phyloP scores from a whole-genome alignment of 1,139 yeast genomes.

The Sugiyamaella japonica region DNA sequence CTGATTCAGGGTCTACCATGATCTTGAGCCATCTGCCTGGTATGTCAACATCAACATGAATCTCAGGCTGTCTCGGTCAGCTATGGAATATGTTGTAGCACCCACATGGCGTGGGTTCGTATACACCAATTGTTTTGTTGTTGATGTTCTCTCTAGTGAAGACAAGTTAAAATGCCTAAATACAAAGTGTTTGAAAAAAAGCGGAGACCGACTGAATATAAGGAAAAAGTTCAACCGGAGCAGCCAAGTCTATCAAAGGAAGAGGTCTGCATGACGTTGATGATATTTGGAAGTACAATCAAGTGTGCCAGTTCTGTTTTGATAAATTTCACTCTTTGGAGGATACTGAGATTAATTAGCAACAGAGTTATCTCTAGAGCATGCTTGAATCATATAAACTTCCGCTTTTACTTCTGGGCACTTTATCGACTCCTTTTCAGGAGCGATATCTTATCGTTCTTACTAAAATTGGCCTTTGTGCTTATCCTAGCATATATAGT shows the following conservation, averaged over 20 bases:
- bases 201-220: not conserved
- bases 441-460: not conserved
- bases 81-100: not conserved
- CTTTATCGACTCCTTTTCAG: not conserved
- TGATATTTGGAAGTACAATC: not conserved
- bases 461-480: not conserved
- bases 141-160: not conserved
- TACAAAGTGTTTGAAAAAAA: too few species aligned
- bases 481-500: slow-evolving; percentile 10
- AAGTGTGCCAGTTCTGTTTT: slow-evolving; percentile 2
- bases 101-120: not conserved
- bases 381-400: not conserved
- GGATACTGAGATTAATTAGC: slow-evolving; percentile 3
- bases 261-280: not conserved
- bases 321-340: slow-evolving; percentile 9
- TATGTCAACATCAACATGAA: not conserved
- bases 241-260: not conserved
- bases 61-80: not conserved
- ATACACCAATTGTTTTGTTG: not conserved
- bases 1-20: slow-evolving; percentile 13
- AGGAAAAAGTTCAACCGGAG: not conserved
- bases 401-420: not conserved
- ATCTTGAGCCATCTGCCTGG: not conserved
- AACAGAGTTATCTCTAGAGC: not conserved
- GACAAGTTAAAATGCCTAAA: too few species aligned